Percentiles rank a stretch among this genome's conserved stretches.
Conservation (phyloP, 75 land plant species). For the Sequoia sempervirens region DNA sequence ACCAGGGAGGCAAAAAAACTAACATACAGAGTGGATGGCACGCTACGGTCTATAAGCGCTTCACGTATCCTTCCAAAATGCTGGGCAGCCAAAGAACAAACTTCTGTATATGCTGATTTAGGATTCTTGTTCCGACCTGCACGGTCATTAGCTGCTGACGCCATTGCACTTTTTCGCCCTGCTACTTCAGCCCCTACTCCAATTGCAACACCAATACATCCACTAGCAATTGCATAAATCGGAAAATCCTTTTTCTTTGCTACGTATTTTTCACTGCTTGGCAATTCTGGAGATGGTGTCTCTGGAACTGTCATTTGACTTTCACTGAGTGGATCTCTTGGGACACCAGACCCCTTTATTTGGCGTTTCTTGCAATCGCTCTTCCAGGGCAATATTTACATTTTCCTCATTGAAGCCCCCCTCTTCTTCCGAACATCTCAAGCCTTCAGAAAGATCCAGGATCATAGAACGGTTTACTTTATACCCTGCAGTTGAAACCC, state of each 20-base stretch:
- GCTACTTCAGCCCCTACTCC: conserved; percentile 18
- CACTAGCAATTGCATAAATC: conserved; percentile 37
- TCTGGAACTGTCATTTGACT: conserved; percentile 91
- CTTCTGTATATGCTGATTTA: conserved; percentile 57
- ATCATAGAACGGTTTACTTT: conserved; percentile 25
- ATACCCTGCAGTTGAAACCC: conserved; percentile 1
- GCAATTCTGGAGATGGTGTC: conserved; percentile 92
- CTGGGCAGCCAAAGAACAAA: conserved; percentile 71
- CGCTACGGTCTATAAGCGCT: conserved; percentile 74
- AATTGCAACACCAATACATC: conserved; percentile 15
- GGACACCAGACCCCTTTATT: conserved; percentile 33
- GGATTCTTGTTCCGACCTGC: conserved; percentile 14
- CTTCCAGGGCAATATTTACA: conserved; percentile 46
- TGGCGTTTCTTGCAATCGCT: conserved; percentile 49
- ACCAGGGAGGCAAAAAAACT: conserved; percentile 85
- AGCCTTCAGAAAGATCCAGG: conserved; percentile 43
- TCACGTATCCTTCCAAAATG: conserved; percentile 86
- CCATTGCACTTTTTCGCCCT: conserved; percentile 43
- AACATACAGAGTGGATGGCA: conserved; percentile 72
- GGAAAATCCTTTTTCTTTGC: conserved; percentile 65
- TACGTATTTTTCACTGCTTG: conserved; percentile 30
- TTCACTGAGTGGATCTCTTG: conserved; percentile 64
- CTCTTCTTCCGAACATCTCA: conserved; percentile 17
- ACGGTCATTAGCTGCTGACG: conserved; percentile 12
- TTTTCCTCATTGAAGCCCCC: conserved; percentile 27